These are phyloP conservation scores for Skeletonema tropicum DNA, from an alignment of 108 stramenopile genomes.

Conservation along the genomic window DNA sequence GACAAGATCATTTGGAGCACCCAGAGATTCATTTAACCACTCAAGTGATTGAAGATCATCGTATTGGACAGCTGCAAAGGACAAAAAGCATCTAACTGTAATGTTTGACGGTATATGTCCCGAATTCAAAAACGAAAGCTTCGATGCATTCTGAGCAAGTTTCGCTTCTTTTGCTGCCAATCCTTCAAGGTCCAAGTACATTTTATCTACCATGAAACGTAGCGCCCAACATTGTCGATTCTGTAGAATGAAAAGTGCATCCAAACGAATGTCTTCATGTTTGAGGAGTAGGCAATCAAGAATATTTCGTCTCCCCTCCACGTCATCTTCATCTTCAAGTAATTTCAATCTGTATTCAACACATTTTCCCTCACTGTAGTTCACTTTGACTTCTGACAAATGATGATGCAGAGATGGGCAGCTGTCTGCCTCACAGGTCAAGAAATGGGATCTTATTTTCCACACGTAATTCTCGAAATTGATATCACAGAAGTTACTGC, in stretches of 20 bases:
- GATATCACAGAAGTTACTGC: background rate
- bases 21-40: constrained; percentile 3
- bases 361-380: too few relatives aligned
- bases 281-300: background rate
- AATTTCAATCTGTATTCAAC: background rate
- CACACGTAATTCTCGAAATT: background rate
- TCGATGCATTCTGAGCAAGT: background rate
- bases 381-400: background rate
- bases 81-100: constrained; percentile 5
- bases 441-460: background rate
- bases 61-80: constrained; percentile 19
- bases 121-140: background rate
- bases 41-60: constrained; percentile 15
- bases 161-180: background rate
- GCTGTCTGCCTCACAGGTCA: background rate
- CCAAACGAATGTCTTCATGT: background rate
- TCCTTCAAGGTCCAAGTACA: background rate
- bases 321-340: constrained; percentile 2
- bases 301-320: background rate
- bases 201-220: constrained; percentile 11
- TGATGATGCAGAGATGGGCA: background rate
- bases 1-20: background rate
- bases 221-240: constrained; percentile 10
- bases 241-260: background rate
- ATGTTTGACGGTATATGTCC: background rate